Percentiles rank a stretch among this genome's conserved stretches.
Evolutionary conservation across 73 alveolate species (phyloP).

Genomic region (Blepharisma japonicum): DNA sequence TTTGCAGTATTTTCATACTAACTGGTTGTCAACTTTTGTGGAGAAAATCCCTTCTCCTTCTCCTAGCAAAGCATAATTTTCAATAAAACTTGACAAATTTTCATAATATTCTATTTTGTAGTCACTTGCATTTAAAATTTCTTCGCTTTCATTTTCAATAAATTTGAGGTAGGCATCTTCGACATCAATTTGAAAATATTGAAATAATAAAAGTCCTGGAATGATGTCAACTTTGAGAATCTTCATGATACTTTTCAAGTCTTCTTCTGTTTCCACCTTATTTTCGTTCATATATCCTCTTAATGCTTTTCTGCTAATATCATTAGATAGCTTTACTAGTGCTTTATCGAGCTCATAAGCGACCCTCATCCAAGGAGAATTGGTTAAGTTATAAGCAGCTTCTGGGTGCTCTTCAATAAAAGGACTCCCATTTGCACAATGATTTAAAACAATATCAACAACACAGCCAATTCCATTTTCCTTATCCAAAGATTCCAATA

Average conservation of each 20-base stretch:
- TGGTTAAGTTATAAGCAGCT: slow-evolving; percentile 77
- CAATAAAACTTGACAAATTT: neutral
- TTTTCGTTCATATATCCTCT: slow-evolving; percentile 57
- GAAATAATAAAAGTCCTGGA: slow-evolving; percentile 38
- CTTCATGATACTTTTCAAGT: slow-evolving; percentile 56
- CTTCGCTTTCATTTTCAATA: neutral
- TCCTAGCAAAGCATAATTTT: slow-evolving; percentile 5
- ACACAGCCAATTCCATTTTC: slow-evolving; percentile 41
- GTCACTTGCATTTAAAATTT: neutral
- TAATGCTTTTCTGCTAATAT: slow-evolving; percentile 52
- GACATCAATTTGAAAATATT: slow-evolving; percentile 47
- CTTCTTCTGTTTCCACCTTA: slow-evolving; percentile 62
- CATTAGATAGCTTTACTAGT: slow-evolving; percentile 58
- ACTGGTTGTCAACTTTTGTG: neutral
- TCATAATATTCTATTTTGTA: neutral
- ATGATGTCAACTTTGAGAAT: slow-evolving; percentile 32
- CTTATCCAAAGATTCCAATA: no score
- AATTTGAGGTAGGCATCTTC: neutral
- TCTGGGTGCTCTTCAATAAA: slow-evolving; percentile 79
- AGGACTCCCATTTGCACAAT: slow-evolving; percentile 72
- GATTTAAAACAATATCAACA: slow-evolving; percentile 83
- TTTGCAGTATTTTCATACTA: slow-evolving; percentile 23
- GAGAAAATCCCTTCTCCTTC: slow-evolving; percentile 32
- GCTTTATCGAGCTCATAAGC: slow-evolving; percentile 75
- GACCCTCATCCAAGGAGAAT: slow-evolving; percentile 64